Conservation (phyloP, 1,284 basidiomycete genomes). For the Ustilago bromivora region DNA sequence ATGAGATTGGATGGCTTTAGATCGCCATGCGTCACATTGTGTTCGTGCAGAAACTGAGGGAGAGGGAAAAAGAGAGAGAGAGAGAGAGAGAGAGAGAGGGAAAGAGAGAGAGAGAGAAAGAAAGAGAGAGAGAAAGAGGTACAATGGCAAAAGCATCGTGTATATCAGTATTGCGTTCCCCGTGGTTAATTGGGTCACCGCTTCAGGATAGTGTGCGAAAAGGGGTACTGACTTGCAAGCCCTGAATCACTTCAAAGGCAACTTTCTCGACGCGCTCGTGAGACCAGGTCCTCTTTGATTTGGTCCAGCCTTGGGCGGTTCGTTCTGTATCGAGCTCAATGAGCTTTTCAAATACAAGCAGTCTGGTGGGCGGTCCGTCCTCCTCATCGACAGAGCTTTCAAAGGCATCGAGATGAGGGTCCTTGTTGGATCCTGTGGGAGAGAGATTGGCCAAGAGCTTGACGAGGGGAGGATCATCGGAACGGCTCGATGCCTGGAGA, state of each 20-base stretch:
- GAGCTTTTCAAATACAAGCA: constrained; percentile 58
- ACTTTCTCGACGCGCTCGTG: constrained; percentile 53
- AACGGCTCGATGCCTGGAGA: constrained; percentile 20
- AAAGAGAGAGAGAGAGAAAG: no score
- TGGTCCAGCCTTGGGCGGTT: constrained; percentile 47
- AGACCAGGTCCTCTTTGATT: constrained; percentile 42
- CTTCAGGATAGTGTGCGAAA: no score
- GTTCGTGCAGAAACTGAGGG: constrained; percentile 49
- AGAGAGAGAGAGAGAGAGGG: no score
- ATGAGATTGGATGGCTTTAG: constrained; percentile 63
- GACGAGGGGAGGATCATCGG: constrained; percentile 36
- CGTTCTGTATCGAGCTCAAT: constrained; percentile 57
- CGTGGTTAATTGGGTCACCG: no score
- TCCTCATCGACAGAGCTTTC: constrained; percentile 28
- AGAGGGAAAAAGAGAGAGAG: background rate
- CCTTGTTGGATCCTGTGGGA: constrained; percentile 10
- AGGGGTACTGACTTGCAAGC: constrained; percentile 39
- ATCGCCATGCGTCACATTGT: constrained; percentile 61
- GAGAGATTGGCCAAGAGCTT: constrained; percentile 52
- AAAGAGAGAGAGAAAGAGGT: no score
- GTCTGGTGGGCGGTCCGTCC: constrained; percentile 48
- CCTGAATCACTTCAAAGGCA: constrained; percentile 48
- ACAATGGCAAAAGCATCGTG: no score
- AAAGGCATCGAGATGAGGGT: constrained; percentile 1
- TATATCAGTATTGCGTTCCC: no score